phyloP scores from a whole-genome alignment of 768 basidiomycete species.

The Tricholoma terreum region DNA sequence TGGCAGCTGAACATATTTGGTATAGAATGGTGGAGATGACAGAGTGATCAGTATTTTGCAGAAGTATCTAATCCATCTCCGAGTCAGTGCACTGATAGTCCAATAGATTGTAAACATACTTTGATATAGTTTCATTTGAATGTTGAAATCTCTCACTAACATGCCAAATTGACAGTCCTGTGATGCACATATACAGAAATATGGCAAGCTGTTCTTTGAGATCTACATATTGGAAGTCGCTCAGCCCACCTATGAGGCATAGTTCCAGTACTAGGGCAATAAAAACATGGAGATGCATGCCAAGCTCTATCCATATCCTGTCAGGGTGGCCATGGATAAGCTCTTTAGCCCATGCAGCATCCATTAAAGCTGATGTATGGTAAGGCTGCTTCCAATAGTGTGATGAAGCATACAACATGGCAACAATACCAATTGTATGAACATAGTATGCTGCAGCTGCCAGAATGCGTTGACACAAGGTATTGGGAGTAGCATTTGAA shows the following conservation, averaged over 20 bases:
- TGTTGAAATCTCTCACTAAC: too few species aligned
- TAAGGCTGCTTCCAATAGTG: neutral
- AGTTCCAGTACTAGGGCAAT: slow-evolving; percentile 8
- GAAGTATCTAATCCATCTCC: slow-evolving; percentile 12
- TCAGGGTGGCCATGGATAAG: neutral
- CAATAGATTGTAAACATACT: too few species aligned
- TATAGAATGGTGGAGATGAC: slow-evolving; percentile 15
- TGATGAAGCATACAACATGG: neutral
- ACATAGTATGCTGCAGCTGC: neutral
- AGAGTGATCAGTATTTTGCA: neutral
- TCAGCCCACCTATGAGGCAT: neutral
- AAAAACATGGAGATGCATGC: slow-evolving; percentile 19
- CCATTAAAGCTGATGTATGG: neutral
- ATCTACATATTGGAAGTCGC: too few species aligned
- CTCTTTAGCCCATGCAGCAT: neutral
- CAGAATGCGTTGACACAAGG: neutral
- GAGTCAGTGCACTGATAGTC: too few species aligned
- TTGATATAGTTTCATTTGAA: too few species aligned
- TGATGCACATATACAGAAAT: neutral
- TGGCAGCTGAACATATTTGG: slow-evolving; percentile 12
- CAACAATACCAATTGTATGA: neutral
- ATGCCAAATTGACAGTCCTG: neutral
- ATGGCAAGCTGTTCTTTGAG: neutral
- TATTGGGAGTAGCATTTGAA: neutral
- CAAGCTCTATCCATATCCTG: slow-evolving; percentile 11